Conservation (phyloP, 2,329 filamentous ascomycete genomes). For the Trichoderma aggressivum region DNA sequence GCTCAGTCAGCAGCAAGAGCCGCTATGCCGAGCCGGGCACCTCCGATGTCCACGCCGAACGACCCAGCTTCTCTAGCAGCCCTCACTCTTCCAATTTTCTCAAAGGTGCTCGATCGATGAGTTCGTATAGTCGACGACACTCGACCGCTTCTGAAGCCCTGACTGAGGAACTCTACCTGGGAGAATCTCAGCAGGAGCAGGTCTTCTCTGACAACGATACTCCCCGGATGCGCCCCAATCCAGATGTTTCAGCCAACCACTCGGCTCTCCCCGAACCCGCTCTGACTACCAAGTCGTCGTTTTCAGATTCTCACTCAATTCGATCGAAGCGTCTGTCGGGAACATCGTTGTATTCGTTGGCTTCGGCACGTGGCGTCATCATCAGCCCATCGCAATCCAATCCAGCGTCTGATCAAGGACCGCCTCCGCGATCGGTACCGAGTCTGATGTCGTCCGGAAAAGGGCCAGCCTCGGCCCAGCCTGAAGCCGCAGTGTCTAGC, state of each 20-base stretch:
- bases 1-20: constrained; percentile 41
- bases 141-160: constrained; percentile 42
- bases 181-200: constrained; percentile 42
- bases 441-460: constrained; percentile 47
- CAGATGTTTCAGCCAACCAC: constrained; percentile 28
- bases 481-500: constrained; percentile 50
- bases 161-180: constrained; percentile 37
- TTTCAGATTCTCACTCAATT: constrained; percentile 45
- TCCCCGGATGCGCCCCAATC: constrained; percentile 40
- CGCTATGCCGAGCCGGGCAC: constrained; percentile 58
- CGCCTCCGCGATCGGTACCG: constrained; percentile 41
- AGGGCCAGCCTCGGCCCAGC: constrained; percentile 40
- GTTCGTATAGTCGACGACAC: constrained; percentile 41
- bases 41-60: constrained; percentile 54
- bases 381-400: constrained; percentile 48
- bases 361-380: constrained; percentile 53
- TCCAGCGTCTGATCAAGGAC: constrained; percentile 48
- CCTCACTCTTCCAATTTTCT: constrained; percentile 49
- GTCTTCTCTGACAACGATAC: constrained; percentile 48
- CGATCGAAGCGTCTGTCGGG: constrained; percentile 64
- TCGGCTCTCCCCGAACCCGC: constrained; percentile 48
- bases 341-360: constrained; percentile 69
- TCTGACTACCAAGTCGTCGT: constrained; percentile 44
- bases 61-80: constrained; percentile 58
- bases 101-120: constrained; percentile 41